These are phyloP conservation scores for Carex arenaria DNA, from an alignment of 202 grass and related monocot species.

Conservation along the genomic window DNA sequence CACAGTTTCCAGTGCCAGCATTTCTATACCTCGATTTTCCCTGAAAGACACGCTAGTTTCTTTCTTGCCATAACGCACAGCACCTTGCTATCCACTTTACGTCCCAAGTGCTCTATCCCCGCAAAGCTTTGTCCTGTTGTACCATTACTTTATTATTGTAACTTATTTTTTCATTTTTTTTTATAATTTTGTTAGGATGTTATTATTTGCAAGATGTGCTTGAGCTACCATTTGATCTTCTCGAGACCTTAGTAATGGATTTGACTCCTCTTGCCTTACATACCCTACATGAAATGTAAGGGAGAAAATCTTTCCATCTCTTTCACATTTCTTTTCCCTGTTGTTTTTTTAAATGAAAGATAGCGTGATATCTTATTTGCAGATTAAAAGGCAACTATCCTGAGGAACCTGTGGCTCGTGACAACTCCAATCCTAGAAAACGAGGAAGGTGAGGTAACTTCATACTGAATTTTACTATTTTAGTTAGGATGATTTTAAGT, in stretches of 20 bases:
- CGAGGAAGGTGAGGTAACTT: slow-evolving; percentile 31
- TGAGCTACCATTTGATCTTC: slow-evolving; percentile 63
- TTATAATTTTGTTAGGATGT: slow-evolving; percentile 23
- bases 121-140: too few relatives aligned
- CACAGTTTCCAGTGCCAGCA: too few relatives aligned
- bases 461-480: slow-evolving; percentile 20
- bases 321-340: background rate
- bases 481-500: background rate
- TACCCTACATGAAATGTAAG: slow-evolving; percentile 44
- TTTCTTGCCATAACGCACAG: too few relatives aligned
- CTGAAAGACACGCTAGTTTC: too few relatives aligned
- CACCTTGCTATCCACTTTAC: too few relatives aligned
- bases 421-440: slow-evolving; percentile 17
- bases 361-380: background rate
- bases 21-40: too few relatives aligned
- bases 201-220: slow-evolving; percentile 39
- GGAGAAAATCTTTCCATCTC: background rate
- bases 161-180: background rate
- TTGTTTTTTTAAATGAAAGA: background rate
- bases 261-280: slow-evolving; percentile 65
- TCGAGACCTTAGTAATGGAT: slow-evolving; percentile 42
- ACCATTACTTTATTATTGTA: background rate
- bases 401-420: background rate
- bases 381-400: slow-evolving; percentile 26
- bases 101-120: too few relatives aligned